Evolutionary conservation across 495 filamentous ascomycete genomes (phyloP).

Genomic region (Trichoderma orchidacearum): DNA sequence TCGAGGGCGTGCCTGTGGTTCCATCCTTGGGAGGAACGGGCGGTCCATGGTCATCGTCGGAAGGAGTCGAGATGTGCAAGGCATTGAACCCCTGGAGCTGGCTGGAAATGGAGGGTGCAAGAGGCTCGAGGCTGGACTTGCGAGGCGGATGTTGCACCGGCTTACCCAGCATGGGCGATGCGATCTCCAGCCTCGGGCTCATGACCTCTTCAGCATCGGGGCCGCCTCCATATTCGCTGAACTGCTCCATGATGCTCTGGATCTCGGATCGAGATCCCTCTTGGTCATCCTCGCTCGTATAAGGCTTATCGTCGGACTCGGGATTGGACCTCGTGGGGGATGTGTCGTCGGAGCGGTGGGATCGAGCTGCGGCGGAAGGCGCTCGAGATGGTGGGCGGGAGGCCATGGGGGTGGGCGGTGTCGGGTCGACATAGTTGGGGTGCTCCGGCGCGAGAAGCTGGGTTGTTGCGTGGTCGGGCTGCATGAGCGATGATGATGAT

Average conservation of each 20-base stretch:
- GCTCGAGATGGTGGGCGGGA: conserved; percentile 36
- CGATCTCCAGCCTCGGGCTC: conserved; percentile 64
- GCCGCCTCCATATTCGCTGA: conserved; percentile 52
- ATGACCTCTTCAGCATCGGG: conserved; percentile 63
- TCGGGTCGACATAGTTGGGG: conserved; percentile 46
- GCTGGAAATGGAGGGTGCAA: conserved; percentile 30
- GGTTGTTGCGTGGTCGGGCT: conserved; percentile 5
- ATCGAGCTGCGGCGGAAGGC: conserved; percentile 24
- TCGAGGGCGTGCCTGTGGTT: conserved; percentile 15
- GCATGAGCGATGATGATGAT: not conserved
- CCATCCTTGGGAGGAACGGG: conserved; percentile 37
- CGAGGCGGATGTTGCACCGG: conserved; percentile 62
- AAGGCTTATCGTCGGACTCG: conserved; percentile 37
- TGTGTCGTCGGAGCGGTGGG: conserved; percentile 20
- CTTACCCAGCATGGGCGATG: conserved; percentile 50
- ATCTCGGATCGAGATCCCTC: conserved; percentile 74
- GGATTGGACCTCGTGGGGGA: conserved; percentile 46
- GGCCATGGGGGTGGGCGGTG: conserved; percentile 41
- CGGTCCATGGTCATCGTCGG: conserved; percentile 30
- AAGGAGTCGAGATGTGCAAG: conserved; percentile 22
- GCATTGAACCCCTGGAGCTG: conserved; percentile 33
- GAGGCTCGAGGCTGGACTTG: conserved; percentile 68
- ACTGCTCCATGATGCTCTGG: conserved; percentile 89
- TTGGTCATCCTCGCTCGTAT: conserved; percentile 38
- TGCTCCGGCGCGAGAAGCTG: conserved; percentile 28